phyloP scores from a whole-genome alignment of 2,329 filamentous ascomycete genomes.

The Aspergillus tanneri region DNA sequence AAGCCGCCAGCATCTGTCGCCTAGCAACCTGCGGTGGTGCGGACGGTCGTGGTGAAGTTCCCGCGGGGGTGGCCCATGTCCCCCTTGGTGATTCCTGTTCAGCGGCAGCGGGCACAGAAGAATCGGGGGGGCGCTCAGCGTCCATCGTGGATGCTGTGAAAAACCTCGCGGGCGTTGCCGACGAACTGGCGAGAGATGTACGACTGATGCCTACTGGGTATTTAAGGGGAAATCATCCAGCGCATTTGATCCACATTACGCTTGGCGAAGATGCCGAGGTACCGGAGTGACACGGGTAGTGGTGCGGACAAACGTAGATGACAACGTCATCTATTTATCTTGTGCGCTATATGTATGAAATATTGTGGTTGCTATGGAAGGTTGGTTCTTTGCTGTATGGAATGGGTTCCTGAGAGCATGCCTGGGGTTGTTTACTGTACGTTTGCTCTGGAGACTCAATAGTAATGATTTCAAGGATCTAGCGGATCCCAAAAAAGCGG shows the following conservation, averaged over 20 bases:
- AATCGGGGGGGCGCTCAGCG: slow-evolving; percentile 15
- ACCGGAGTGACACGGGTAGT: slow-evolving; percentile 13
- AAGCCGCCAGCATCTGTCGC: slow-evolving; percentile 27
- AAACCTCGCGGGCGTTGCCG: neutral
- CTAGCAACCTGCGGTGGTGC: slow-evolving; percentile 12
- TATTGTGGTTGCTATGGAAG: no score
- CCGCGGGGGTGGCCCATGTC: slow-evolving; percentile 23
- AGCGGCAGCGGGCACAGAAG: slow-evolving; percentile 12
- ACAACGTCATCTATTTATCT: no score
- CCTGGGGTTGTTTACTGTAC: no score
- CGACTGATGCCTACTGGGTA: neutral
- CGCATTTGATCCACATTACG: slow-evolving; percentile 14
- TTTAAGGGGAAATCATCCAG: slow-evolving; percentile 6
- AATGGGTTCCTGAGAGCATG: no score
- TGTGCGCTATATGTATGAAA: no score
- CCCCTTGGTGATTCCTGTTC: slow-evolving; percentile 24
- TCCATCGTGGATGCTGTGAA: slow-evolving; percentile 19
- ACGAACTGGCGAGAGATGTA: neutral
- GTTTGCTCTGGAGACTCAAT: no score
- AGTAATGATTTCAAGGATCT: no score
- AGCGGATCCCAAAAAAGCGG: no score
- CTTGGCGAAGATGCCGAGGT: slow-evolving; percentile 16
- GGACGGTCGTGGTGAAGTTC: slow-evolving; percentile 8
- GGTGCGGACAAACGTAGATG: no score
- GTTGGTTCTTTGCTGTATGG: no score